Evolutionary conservation across 1,284 basidiomycete species (phyloP).

Genomic region (Ganoderma meredithae): DNA sequence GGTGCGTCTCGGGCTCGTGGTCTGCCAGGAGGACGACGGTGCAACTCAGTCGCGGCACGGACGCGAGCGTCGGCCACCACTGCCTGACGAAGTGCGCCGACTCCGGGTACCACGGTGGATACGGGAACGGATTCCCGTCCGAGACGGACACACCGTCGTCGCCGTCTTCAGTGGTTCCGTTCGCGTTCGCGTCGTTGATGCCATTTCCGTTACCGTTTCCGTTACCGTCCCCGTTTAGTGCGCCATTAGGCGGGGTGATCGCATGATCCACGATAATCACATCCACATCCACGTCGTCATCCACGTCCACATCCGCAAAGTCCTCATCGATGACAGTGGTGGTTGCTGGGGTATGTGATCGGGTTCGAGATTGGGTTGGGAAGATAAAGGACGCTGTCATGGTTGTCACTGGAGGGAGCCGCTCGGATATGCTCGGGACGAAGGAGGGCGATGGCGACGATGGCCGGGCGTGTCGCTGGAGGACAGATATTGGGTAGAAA

Average conservation of each 20-base stretch:
- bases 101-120: conserved; percentile 65
- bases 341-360: conserved; percentile 29
- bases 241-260: background rate
- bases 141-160: conserved; percentile 20
- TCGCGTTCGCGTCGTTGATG: background rate
- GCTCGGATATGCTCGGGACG: conserved; percentile 46
- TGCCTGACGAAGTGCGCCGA: conserved; percentile 78
- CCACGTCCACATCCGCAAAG: background rate
- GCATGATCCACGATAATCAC: background rate
- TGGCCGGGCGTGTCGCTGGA: conserved; percentile 47
- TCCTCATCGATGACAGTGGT: conserved; percentile 13
- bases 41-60: conserved; percentile 69
- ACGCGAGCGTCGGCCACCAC: conserved; percentile 75
- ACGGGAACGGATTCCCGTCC: conserved; percentile 36
- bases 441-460: conserved; percentile 39
- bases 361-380: conserved; percentile 35
- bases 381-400: conserved; percentile 43
- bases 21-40: conserved; percentile 72
- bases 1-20: conserved; percentile 63
- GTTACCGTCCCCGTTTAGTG: background rate
- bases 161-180: conserved; percentile 13
- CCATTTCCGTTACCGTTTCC: background rate
- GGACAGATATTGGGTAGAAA: conserved; percentile 62
- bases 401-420: conserved; percentile 35
- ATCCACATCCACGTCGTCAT: background rate